phyloP scores from a whole-genome alignment of 2,329 filamentous ascomycete species.

The Aspergillus sp. region DNA sequence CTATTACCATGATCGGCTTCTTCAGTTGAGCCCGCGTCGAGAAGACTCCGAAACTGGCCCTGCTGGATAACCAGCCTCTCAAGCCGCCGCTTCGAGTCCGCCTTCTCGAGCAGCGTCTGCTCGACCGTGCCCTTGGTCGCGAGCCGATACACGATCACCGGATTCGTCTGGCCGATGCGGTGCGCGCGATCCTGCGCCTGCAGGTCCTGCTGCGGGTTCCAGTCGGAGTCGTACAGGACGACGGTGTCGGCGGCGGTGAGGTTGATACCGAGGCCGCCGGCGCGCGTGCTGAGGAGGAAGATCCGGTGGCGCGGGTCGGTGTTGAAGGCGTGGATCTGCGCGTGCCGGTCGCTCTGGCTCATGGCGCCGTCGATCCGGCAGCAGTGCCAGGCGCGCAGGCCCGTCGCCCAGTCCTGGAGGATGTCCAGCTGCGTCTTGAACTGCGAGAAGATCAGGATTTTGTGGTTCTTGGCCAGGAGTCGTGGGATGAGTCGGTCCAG shows the following conservation, averaged over 20 bases:
- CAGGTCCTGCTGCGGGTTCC: constrained; percentile 94
- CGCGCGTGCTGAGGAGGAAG: constrained; percentile 81
- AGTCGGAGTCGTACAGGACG: constrained; percentile 80
- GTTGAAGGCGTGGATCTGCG: constrained; percentile 67
- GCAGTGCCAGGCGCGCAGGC: constrained; percentile 68
- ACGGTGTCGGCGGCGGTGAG: constrained; percentile 86
- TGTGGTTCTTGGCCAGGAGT: constrained; percentile 67
- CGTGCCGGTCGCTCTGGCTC: constrained; percentile 59
- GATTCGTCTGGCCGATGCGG: constrained; percentile 83
- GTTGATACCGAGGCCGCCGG: constrained; percentile 92
- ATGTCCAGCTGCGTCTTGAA: constrained; percentile 93
- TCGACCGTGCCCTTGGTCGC: constrained; percentile 91
- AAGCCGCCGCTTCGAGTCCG: constrained; percentile 80
- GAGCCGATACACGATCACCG: constrained; percentile 86
- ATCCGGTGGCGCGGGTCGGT: constrained; percentile 56
- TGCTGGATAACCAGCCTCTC: constrained; percentile 96
- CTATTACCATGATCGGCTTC: too few species aligned
- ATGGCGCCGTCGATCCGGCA: constrained; percentile 90
- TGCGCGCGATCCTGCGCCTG: constrained; percentile 95
- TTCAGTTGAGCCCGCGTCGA: constrained; percentile 43
- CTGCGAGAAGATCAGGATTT: constrained; percentile 91
- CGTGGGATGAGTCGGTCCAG: constrained; percentile 74
- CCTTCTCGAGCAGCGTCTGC: constrained; percentile 73
- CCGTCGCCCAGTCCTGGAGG: constrained; percentile 70
- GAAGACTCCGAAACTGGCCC: constrained; percentile 66